Percentiles rank a stretch among this genome's conserved stretches.
phyloP scores from a whole-genome alignment of 352 stramenopile species.

The Phytophthora sansomeana region DNA sequence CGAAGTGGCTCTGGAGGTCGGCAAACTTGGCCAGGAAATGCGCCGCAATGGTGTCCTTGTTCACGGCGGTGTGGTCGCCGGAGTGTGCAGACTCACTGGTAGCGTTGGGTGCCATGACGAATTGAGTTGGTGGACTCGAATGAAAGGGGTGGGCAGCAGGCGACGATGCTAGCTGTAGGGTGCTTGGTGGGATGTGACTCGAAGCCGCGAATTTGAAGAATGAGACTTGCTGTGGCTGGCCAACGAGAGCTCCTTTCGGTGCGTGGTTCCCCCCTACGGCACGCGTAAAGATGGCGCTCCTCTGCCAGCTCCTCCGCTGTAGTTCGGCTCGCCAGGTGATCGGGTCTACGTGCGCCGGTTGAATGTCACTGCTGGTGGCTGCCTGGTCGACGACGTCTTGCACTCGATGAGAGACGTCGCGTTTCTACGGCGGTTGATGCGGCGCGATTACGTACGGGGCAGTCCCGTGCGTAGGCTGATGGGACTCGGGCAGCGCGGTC shows the following conservation, averaged over 20 bases:
- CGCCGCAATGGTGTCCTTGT: constrained; percentile 13
- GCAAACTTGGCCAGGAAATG: constrained; percentile 24
- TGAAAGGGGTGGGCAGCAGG: neutral
- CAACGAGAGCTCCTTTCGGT: neutral
- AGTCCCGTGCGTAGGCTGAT: too few relatives aligned
- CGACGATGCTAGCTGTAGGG: too few relatives aligned
- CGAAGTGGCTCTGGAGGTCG: constrained; percentile 28
- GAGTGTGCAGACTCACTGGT: constrained; percentile 7
- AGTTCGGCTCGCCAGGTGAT: too few relatives aligned
- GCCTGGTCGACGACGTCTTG: neutral
- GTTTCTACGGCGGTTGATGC: neutral
- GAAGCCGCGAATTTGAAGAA: neutral
- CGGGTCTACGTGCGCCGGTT: too few relatives aligned
- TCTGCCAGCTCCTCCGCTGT: neutral
- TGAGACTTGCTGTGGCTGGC: neutral
- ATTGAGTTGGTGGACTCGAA: neutral
- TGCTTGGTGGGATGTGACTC: neutral
- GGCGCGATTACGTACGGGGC: neutral
- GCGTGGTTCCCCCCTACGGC: neutral
- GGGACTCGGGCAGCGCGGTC: neutral
- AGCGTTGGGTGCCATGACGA: constrained; percentile 11
- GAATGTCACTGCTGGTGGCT: neutral
- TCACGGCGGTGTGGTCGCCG: neutral
- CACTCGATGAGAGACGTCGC: neutral
- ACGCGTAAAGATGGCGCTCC: neutral